Conservation (phyloP, 2,329 filamentous ascomycete species). For the Cladophialophora psammophila region DNA sequence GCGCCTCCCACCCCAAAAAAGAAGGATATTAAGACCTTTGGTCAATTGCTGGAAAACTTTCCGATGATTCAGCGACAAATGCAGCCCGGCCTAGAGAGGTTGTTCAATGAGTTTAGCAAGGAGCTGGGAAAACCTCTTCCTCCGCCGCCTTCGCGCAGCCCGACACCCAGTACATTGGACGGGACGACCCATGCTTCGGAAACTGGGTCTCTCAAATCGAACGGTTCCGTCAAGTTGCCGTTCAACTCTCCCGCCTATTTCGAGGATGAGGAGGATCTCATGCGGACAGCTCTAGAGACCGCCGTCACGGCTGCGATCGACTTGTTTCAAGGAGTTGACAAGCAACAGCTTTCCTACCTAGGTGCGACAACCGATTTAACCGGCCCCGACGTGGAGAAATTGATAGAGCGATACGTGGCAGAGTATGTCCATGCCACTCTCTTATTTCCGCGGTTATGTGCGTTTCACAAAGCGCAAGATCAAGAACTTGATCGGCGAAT, state of each 20-base stretch:
- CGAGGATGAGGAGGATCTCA: constrained; percentile 89
- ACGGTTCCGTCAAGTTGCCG: constrained; percentile 53
- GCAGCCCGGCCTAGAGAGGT: constrained; percentile 85
- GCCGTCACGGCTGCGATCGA: constrained; percentile 94
- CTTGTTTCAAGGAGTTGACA: constrained; percentile 93
- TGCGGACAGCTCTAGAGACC: constrained; percentile 87
- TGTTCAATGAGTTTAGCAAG: constrained; percentile 87
- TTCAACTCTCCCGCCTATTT: constrained; percentile 73
- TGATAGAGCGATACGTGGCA: constrained; percentile 93
- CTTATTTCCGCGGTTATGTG: constrained; percentile 81
- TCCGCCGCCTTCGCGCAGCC: constrained; percentile 62
- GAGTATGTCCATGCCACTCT: constrained; percentile 88
- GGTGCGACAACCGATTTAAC: constrained; percentile 94
- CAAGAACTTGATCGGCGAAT: constrained; percentile 88
- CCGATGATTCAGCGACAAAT: constrained; percentile 96
- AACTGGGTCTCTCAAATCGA: constrained; percentile 44
- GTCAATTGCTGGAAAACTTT: constrained; percentile 87
- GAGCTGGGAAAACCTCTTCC: constrained; percentile 86
- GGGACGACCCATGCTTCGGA: constrained; percentile 41
- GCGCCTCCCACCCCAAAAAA: constrained; percentile 66
- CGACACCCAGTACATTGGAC: constrained; percentile 29
- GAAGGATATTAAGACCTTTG: constrained; percentile 90
- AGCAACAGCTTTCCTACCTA: constrained; percentile 88
- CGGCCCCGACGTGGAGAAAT: constrained; percentile 85
- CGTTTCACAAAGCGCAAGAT: constrained; percentile 81